Conservation (phyloP, 1,139 yeast genomes). For the Candida sanyaensis region DNA sequence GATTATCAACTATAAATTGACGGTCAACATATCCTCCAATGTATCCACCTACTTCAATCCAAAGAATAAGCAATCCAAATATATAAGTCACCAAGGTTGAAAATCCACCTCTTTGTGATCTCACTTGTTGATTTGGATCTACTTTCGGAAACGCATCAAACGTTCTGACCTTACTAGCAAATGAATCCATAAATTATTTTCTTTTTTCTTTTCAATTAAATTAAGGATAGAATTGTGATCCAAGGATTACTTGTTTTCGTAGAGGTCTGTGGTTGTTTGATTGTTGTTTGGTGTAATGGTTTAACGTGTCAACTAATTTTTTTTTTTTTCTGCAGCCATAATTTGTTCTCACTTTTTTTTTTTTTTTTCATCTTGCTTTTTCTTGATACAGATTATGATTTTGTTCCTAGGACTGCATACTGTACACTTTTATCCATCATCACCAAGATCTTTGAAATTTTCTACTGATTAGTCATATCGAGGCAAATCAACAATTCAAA, state of each 20-base stretch:
- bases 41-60: constrained; percentile 87
- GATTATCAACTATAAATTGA: constrained; percentile 71
- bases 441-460: background rate
- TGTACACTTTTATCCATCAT: background rate
- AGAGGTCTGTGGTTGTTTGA: background rate
- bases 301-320: constrained; percentile 3
- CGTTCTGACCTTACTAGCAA: constrained; percentile 50
- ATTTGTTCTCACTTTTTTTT: background rate
- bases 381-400: background rate
- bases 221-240: no score
- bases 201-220: no score
- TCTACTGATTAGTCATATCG: background rate
- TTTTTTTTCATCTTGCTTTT: background rate
- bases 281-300: background rate
- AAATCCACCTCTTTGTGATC: constrained; percentile 75
- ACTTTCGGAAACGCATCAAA: constrained; percentile 94
- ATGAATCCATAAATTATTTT: constrained; percentile 31
- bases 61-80: constrained; percentile 64
- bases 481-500: background rate
- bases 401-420: background rate
- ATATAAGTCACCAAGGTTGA: constrained; percentile 68
- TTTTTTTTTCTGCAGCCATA: constrained; percentile 1
- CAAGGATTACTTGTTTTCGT: no score
- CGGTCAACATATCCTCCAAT: constrained; percentile 83
- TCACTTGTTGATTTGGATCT: constrained; percentile 70